Percentiles rank a stretch among this genome's conserved stretches.
Evolutionary conservation across 2,329 filamentous ascomycete genomes (phyloP).

Genomic region (Neurospora sp.): DNA sequence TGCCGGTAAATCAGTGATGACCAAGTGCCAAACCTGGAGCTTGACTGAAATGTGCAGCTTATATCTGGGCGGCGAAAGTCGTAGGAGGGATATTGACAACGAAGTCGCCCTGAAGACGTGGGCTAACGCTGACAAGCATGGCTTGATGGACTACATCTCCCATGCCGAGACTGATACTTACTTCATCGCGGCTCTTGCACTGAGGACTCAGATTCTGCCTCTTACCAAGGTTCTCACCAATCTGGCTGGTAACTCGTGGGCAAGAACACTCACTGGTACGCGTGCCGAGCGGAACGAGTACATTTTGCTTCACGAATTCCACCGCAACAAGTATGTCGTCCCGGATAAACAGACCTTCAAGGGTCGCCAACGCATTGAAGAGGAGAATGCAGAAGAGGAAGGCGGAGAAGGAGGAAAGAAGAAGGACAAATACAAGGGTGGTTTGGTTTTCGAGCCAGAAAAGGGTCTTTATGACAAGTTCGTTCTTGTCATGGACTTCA

Average conservation of each 20-base stretch:
- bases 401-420: conserved; percentile 66
- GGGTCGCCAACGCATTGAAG: conserved; percentile 60
- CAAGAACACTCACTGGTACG: conserved; percentile 87
- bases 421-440: conserved; percentile 98
- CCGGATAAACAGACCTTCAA: conserved; percentile 86
- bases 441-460: conserved; percentile 95
- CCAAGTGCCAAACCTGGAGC: conserved; percentile 95
- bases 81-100: conserved; percentile 76
- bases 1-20: conserved; percentile 93
- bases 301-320: conserved; percentile 94
- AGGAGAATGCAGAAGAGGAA: conserved; percentile 60
- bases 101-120: conserved; percentile 79
- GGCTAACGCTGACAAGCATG: conserved; percentile 65
- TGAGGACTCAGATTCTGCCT: conserved; percentile 84
- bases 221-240: conserved; percentile 94
- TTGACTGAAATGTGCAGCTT: conserved; percentile 95
- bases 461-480: conserved; percentile 98
- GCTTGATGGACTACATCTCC: conserved; percentile 84
- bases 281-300: conserved; percentile 97
- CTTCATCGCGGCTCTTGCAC: conserved; percentile 82
- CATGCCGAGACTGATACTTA: conserved; percentile 95
- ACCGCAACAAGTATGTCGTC: conserved; percentile 95
- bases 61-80: conserved; percentile 64
- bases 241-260: conserved; percentile 96
- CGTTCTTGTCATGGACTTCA: conserved; percentile 99